phyloP scores from a whole-genome alignment of 108 stramenopile species.

The Cyclotella baltica region DNA sequence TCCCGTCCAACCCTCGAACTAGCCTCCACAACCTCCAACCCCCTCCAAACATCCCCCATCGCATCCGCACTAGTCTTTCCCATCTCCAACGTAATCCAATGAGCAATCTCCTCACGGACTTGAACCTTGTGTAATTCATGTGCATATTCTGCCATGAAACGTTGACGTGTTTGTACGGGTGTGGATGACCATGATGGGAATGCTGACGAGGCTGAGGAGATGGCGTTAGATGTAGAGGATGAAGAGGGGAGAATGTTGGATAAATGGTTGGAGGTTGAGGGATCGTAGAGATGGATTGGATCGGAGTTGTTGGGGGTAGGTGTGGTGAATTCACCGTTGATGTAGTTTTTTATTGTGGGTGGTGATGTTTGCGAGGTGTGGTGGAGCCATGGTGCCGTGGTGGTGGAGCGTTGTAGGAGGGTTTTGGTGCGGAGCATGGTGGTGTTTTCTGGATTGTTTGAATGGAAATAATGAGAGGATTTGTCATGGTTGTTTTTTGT shows the following conservation, averaged over 20 bases:
- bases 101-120: constrained; percentile 65
- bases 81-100: constrained; percentile 76
- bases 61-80: constrained; percentile 84
- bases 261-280: constrained; percentile 66
- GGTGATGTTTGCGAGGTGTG: background rate
- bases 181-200: constrained; percentile 70
- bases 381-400: constrained; percentile 4
- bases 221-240: constrained; percentile 53
- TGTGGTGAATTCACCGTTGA: constrained; percentile 56
- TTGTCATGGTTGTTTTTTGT: no score
- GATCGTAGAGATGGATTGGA: constrained; percentile 58
- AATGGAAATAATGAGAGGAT: no score
- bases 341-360: constrained; percentile 55
- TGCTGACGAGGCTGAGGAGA: constrained; percentile 57
- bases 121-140: constrained; percentile 56
- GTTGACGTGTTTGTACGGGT: constrained; percentile 72
- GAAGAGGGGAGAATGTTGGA: constrained; percentile 41
- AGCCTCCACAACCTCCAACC: constrained; percentile 95
- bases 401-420: background rate
- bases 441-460: background rate
- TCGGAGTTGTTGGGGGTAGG: constrained; percentile 31
- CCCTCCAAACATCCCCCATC: constrained; percentile 94
- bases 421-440: background rate
- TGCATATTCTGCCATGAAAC: constrained; percentile 72
- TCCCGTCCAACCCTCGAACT: constrained; percentile 42